phyloP scores from a whole-genome alignment of 768 basidiomycete genomes.

The Dictyophora rubrovolvata region DNA sequence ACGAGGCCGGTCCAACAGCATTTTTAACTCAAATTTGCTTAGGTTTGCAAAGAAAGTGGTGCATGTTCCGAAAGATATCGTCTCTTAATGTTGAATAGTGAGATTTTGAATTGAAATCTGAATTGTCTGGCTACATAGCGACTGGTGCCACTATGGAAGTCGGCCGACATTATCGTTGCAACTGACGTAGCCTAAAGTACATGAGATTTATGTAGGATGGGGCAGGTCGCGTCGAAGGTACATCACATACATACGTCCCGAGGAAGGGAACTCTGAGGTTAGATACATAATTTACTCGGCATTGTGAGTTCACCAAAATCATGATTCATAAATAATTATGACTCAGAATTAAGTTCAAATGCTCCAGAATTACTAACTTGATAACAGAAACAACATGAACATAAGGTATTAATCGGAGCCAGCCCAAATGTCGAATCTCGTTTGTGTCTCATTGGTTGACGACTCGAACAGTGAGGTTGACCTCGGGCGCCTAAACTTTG shows the following conservation, averaged over 20 bases:
- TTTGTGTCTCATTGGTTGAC: too few species aligned
- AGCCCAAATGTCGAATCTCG: too few species aligned
- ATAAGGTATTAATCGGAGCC: too few species aligned
- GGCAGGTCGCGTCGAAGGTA: neutral
- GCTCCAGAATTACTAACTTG: too few species aligned
- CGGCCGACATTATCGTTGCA: constrained; percentile 6
- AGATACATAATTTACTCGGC: too few species aligned
- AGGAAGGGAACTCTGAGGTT: too few species aligned
- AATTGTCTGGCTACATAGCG: neutral
- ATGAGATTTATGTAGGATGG: neutral
- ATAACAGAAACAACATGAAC: too few species aligned
- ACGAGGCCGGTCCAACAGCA: constrained; percentile 3
- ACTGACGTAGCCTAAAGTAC: neutral
- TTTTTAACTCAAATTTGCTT: neutral
- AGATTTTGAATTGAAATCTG: neutral
- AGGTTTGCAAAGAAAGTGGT: neutral
- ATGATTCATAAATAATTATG: too few species aligned
- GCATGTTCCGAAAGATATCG: constrained; percentile 1
- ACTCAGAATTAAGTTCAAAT: too few species aligned
- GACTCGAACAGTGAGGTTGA: too few species aligned
- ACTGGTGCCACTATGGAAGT: constrained; percentile 5
- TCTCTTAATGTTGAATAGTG: neutral
- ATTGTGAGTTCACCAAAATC: too few species aligned
- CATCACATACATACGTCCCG: neutral
- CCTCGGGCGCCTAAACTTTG: too few species aligned